A percentile compares a stretch with the other conserved stretches of the same genome.
phyloP scores from a whole-genome alignment of 768 basidiomycete genomes.

The Filobasidium floriforme region DNA sequence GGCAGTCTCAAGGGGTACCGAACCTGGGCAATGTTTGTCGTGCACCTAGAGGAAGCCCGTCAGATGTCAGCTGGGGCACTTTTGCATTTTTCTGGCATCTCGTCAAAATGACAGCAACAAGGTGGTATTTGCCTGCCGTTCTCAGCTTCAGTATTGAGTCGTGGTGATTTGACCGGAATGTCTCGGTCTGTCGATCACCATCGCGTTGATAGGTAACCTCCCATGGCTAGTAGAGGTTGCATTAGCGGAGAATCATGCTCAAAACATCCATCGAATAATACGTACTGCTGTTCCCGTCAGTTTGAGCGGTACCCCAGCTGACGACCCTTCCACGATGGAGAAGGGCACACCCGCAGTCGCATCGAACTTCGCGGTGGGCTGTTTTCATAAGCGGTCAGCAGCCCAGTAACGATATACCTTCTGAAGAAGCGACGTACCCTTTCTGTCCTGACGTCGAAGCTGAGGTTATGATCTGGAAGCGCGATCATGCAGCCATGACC shows the following conservation, averaged over 20 bases:
- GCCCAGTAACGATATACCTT: no score
- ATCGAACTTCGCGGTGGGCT: constrained; percentile 16
- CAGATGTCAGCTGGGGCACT: no score
- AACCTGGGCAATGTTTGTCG: no score
- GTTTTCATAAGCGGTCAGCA: background rate
- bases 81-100: no score
- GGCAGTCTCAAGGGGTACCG: no score
- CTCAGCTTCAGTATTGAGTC: background rate
- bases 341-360: constrained; percentile 48
- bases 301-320: constrained; percentile 66
- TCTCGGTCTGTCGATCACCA: background rate
- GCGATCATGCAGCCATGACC: constrained; percentile 74
- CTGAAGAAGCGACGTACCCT: background rate
- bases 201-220: background rate
- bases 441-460: constrained; percentile 70
- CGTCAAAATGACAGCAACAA: background rate
- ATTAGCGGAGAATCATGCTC: background rate
- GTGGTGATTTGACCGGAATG: background rate
- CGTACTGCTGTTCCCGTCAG: constrained; percentile 71
- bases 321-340: constrained; percentile 66
- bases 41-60: no score
- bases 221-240: background rate
- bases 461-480: constrained; percentile 66
- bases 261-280: constrained; percentile 2
- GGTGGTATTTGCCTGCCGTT: background rate